Percentiles rank a stretch among this genome's conserved stretches.
These are phyloP conservation scores for Zygoascus flipseniorum DNA, from an alignment of 805 yeast species.

Conservation along the genomic window DNA sequence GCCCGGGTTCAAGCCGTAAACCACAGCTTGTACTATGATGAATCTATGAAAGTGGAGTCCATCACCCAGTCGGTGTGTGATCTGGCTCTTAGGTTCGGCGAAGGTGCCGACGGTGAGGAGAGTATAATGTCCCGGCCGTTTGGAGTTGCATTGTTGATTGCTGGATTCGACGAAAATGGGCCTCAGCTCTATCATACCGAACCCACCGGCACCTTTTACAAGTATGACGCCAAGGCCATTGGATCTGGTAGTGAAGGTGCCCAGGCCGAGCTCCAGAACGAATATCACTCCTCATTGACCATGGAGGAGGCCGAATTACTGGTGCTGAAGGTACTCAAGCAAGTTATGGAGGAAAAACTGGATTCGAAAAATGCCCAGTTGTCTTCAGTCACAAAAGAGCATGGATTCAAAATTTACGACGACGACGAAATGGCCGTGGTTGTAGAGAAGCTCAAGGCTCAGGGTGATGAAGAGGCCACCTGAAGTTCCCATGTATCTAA, in stretches of 20 bases:
- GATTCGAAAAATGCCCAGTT: constrained; percentile 93
- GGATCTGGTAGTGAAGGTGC: constrained; percentile 99
- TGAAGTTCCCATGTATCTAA: neutral
- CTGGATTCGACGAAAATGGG: constrained; percentile 93
- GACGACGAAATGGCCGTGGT: constrained; percentile 78
- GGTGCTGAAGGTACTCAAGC: constrained; percentile 82
- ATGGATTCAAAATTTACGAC: constrained; percentile 77
- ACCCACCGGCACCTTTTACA: constrained; percentile 96
- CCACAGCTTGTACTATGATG: constrained; percentile 86
- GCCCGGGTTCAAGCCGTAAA: constrained; percentile 80
- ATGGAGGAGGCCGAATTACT: constrained; percentile 87
- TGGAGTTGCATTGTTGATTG: constrained; percentile 94
- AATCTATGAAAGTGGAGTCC: constrained; percentile 83
- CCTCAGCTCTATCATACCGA: constrained; percentile 97
- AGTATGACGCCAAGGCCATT: constrained; percentile 97
- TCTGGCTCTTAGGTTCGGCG: constrained; percentile 92
- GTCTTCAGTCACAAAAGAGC: constrained; percentile 80
- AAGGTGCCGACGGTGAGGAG: constrained; percentile 94
- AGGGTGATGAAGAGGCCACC: constrained; percentile 7
- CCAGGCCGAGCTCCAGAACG: constrained; percentile 93
- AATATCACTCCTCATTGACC: constrained; percentile 82
- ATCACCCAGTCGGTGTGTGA: constrained; percentile 96
- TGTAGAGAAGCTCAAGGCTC: constrained; percentile 64
- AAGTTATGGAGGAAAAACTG: constrained; percentile 98
- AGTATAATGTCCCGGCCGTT: constrained; percentile 96